These are phyloP conservation scores for Camillea tinctor DNA, from an alignment of 2,329 filamentous ascomycete species.

Conservation along the genomic window DNA sequence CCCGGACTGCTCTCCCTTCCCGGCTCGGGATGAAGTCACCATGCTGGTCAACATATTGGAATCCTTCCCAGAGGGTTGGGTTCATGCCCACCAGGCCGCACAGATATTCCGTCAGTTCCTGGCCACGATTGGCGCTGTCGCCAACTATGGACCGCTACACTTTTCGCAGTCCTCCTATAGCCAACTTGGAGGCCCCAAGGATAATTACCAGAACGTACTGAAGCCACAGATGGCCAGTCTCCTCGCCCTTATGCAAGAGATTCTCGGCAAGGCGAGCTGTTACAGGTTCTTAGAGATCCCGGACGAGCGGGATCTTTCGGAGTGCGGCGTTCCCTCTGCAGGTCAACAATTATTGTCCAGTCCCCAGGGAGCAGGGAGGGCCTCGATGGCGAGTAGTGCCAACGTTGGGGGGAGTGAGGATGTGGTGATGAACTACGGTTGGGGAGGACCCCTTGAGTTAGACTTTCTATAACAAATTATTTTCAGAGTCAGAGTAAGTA, in stretches of 20 bases:
- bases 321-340: background rate
- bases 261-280: conserved; percentile 35
- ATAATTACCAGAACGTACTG: conserved; percentile 19
- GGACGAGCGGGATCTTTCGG: conserved; percentile 1
- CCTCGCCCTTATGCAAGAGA: conserved; percentile 31
- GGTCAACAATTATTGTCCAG: background rate
- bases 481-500: too few relatives aligned
- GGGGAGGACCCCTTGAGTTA: conserved; percentile 5
- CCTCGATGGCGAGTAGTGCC: background rate
- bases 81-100: conserved; percentile 34
- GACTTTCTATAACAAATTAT: conserved; percentile 2
- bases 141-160: conserved; percentile 17
- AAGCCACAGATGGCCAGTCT: conserved; percentile 22
- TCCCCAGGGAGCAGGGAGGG: background rate
- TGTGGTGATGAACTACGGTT: conserved; percentile 3
- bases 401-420: background rate
- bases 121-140: conserved; percentile 16
- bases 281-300: conserved; percentile 18
- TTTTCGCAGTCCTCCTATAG: conserved; percentile 9
- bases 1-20: conserved; percentile 23
- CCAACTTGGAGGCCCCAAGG: conserved; percentile 13
- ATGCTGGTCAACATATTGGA: conserved; percentile 36
- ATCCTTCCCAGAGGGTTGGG: conserved; percentile 38
- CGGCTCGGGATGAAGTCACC: conserved; percentile 36
- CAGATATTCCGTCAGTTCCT: conserved; percentile 35